Conservation (phyloP, 1,139 yeast genomes). For the Suhomyces atakaporum region DNA sequence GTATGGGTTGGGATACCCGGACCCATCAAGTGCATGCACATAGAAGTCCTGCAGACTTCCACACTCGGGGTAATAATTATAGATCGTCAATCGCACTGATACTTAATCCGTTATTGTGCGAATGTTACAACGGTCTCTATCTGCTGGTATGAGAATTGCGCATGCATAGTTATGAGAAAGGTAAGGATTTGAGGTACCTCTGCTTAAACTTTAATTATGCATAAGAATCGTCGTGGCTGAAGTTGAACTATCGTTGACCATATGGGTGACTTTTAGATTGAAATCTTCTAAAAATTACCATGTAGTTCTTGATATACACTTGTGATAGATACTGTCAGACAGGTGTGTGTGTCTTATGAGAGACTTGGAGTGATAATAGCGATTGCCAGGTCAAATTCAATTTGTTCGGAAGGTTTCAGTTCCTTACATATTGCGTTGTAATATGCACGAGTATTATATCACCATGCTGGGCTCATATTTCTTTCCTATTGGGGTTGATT, state of each 20-base stretch:
- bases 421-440: constrained; percentile 12
- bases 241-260: no score
- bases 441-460: constrained; percentile 1
- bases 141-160: constrained; percentile 3
- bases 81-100: constrained; percentile 11
- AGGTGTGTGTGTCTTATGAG: background rate
- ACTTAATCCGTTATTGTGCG: constrained; percentile 6
- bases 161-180: constrained; percentile 3
- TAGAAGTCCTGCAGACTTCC: constrained; percentile 10
- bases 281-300: no score
- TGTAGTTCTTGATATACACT: no score
- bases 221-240: constrained; percentile 7
- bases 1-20: no score
- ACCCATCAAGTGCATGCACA: background rate
- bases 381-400: no score
- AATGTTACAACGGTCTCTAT: constrained; percentile 10
- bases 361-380: no score
- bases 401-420: constrained; percentile 9
- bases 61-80: constrained; percentile 3
- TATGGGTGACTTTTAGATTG: no score
- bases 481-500: constrained; percentile 3
- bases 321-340: no score
- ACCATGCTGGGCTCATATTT: constrained; percentile 5
- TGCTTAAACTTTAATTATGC: constrained; percentile 9
- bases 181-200: background rate